A percentile compares a stretch with the other conserved stretches of the same genome.
Conservation (phyloP, 176 grass and related monocot genomes). For the Eleusine coracana region DNA sequence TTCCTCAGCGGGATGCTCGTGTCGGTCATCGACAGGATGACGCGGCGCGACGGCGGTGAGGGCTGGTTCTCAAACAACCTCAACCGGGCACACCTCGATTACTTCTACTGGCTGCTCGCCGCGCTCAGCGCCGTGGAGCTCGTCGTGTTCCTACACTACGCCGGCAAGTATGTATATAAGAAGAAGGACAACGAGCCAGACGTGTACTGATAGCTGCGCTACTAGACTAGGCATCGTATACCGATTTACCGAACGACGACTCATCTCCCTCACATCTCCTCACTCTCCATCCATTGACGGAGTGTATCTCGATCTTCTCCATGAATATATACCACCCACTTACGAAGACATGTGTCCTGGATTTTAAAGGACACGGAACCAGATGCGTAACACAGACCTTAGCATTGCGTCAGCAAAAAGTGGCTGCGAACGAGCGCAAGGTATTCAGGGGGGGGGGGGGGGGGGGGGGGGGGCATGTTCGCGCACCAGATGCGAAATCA, state of each 20-base stretch:
- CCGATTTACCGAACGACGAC: background rate
- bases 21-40: slow-evolving; percentile 52
- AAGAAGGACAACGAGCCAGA: slow-evolving; percentile 25
- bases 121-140: slow-evolving; percentile 47
- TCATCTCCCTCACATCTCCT: background rate
- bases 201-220: background rate
- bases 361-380: background rate
- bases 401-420: background rate
- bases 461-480: too few relatives aligned
- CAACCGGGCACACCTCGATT: slow-evolving; percentile 59
- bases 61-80: slow-evolving; percentile 57
- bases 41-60: slow-evolving; percentile 33
- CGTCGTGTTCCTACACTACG: slow-evolving; percentile 39
- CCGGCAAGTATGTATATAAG: slow-evolving; percentile 51
- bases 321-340: background rate
- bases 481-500: background rate
- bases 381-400: background rate
- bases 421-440: too few relatives aligned
- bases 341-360: background rate
- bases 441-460: too few relatives aligned
- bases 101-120: slow-evolving; percentile 62
- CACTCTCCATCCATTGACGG: background rate
- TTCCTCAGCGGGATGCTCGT: slow-evolving; percentile 59
- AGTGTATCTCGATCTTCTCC: background rate
- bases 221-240: background rate